These are phyloP conservation scores for Tephrocybe rancida DNA, from an alignment of 768 basidiomycete genomes.

Conservation along the genomic window DNA sequence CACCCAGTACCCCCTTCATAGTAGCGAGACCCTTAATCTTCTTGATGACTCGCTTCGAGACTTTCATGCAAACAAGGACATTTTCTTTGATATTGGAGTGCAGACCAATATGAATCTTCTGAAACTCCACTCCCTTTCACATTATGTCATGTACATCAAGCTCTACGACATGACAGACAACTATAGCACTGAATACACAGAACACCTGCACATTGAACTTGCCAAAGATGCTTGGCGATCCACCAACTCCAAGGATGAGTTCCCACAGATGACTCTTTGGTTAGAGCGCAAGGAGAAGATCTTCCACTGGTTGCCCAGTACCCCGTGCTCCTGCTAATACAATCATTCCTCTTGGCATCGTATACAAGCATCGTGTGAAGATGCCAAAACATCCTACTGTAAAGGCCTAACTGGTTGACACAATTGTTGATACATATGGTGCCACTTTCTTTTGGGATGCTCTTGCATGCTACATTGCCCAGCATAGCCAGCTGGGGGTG, in stretches of 20 bases:
- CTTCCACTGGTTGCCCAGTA: slow-evolving; percentile 8
- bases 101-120: slow-evolving; percentile 40
- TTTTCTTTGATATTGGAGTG: slow-evolving; percentile 36
- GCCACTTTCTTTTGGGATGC: slow-evolving; percentile 25
- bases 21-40: slow-evolving; percentile 24
- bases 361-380: slow-evolving; percentile 21
- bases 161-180: slow-evolving; percentile 37
- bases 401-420: too few relatives aligned
- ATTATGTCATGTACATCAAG: slow-evolving; percentile 33
- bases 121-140: slow-evolving; percentile 39
- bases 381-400: too few relatives aligned
- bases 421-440: slow-evolving; percentile 21
- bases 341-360: slow-evolving; percentile 21
- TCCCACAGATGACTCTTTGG: slow-evolving; percentile 39
- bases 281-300: slow-evolving; percentile 35
- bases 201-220: slow-evolving; percentile 42
- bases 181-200: slow-evolving; percentile 39
- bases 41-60: slow-evolving; percentile 25
- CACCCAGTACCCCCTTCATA: slow-evolving; percentile 35
- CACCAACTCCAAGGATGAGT: slow-evolving; percentile 38
- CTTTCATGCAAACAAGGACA: slow-evolving; percentile 39
- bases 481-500: slow-evolving; percentile 15
- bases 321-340: slow-evolving; percentile 12
- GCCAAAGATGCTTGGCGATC: slow-evolving; percentile 38
- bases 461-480: slow-evolving; percentile 25